Conservation (phyloP, 2,329 filamentous ascomycete genomes). For the Fusarium tricinctum region DNA sequence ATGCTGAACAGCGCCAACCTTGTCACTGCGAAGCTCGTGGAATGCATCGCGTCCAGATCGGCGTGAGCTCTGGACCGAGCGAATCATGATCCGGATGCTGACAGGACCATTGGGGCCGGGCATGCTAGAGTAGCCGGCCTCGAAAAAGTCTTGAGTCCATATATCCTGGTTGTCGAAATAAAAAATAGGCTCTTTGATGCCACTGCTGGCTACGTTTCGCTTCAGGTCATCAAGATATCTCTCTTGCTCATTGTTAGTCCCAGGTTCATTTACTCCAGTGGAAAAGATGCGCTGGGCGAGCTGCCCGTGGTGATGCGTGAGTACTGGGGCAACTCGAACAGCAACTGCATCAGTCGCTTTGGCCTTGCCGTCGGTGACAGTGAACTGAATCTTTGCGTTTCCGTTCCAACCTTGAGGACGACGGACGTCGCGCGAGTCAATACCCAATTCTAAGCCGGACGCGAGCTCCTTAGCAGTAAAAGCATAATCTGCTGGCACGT, state of each 20-base stretch:
- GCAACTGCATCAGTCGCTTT: slow-evolving; percentile 48
- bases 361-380: slow-evolving; percentile 44
- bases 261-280: not conserved
- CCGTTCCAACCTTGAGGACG: slow-evolving; percentile 48
- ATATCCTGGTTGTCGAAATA: slow-evolving; percentile 27
- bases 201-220: slow-evolving; percentile 9
- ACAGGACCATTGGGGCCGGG: slow-evolving; percentile 54
- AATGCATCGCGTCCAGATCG: slow-evolving; percentile 53
- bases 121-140: slow-evolving; percentile 57
- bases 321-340: slow-evolving; percentile 54
- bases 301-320: slow-evolving; percentile 56
- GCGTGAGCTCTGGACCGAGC: slow-evolving; percentile 49
- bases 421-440: slow-evolving; percentile 54
- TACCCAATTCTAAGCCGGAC: slow-evolving; percentile 51
- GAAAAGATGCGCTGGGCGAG: slow-evolving; percentile 44
- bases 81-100: slow-evolving; percentile 52
- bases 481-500: slow-evolving; percentile 42
- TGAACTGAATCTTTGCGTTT: slow-evolving; percentile 48
- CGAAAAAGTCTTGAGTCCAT: slow-evolving; percentile 59
- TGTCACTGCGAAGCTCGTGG: slow-evolving; percentile 46
- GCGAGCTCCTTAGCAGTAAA: slow-evolving; percentile 51
- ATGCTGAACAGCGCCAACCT: slow-evolving; percentile 52
- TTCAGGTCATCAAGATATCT: slow-evolving; percentile 16
- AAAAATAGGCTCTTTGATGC: slow-evolving; percentile 28
- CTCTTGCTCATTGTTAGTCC: not conserved